Evolutionary conservation across 345 rosid genomes (phyloP), one percentile per base, ranked within the genome.

Genomic region (Lepidium sativum): DNA sequence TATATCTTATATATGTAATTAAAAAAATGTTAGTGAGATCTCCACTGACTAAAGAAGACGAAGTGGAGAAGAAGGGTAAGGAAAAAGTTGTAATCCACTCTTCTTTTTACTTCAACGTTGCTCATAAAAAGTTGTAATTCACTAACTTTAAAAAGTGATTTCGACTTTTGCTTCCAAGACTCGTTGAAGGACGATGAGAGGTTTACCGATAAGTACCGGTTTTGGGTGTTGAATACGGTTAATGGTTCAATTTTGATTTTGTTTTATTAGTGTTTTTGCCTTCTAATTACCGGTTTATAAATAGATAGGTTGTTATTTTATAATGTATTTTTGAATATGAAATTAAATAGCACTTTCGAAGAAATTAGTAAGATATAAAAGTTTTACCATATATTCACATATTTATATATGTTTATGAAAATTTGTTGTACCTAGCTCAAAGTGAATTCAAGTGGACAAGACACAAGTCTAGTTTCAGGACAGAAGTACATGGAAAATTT

Each of bases 61-160:
- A 41, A 54, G 75, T 62, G 75, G 56, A 54, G 72, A 68, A 68
- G 65, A 57, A 44, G 49, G 58, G 10, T 0, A 64, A 17, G 52
- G 6, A 27, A 45, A 44, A 49, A 49, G 34, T 49, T 12, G 54
- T 21, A 9, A 5, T 12, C 42, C 74, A 33, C 74, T 53, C 47
- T 61, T 52, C 27, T 11, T 29, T 48, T 27, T 58, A 68, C 25
- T 10, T 25, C n/a, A 4, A 15, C n/a, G 40, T 68, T 41, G 56
- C 66, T 68, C 38, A 42, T n/a, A 27, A 45, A 44, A 49, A 49
- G 34, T 49, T 12, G 54, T 21, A 9, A 5, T 12, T 60, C 54
- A 54, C 12, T 27, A 2, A 5, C 17, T 59, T 47, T 48, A 6
- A 33, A 40, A 41, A 39, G 31, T 27, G 48, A 11, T 63, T 43